Evolutionary conservation across 75 land plant species (phyloP).

Genomic region (Picea glauca): DNA sequence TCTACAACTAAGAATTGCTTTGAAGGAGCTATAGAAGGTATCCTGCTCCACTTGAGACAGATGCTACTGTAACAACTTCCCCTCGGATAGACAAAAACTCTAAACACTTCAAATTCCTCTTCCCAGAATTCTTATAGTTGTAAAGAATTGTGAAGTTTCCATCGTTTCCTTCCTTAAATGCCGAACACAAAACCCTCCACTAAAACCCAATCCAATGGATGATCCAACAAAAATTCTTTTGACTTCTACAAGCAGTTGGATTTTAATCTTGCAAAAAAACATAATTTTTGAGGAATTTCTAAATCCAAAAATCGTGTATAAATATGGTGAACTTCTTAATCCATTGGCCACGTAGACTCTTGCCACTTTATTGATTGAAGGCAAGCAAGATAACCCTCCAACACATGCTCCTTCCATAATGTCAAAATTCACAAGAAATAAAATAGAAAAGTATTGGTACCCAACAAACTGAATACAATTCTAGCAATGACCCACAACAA

Average conservation of each 20-base stretch:
- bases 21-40: background rate
- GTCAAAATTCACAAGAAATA: background rate
- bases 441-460: background rate
- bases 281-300: background rate
- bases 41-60: background rate
- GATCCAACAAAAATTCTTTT: background rate
- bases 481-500: background rate
- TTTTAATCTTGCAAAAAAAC: background rate
- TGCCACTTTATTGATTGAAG: background rate
- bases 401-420: background rate
- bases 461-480: background rate
- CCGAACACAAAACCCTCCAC: background rate
- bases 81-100: background rate
- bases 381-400: background rate
- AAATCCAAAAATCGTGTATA: too few relatives aligned
- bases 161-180: background rate
- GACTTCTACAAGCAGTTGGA: background rate
- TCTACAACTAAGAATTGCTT: conserved; percentile 4
- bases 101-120: background rate
- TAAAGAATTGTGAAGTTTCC: background rate
- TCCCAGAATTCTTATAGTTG: background rate
- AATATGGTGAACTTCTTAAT: background rate
- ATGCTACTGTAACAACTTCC: background rate
- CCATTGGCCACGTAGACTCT: background rate
- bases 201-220: background rate